Evolutionary conservation across 768 basidiomycete species (phyloP), one percentile per base, ranked within the genome.

Genomic region (Termitomyces sp.): DNA sequence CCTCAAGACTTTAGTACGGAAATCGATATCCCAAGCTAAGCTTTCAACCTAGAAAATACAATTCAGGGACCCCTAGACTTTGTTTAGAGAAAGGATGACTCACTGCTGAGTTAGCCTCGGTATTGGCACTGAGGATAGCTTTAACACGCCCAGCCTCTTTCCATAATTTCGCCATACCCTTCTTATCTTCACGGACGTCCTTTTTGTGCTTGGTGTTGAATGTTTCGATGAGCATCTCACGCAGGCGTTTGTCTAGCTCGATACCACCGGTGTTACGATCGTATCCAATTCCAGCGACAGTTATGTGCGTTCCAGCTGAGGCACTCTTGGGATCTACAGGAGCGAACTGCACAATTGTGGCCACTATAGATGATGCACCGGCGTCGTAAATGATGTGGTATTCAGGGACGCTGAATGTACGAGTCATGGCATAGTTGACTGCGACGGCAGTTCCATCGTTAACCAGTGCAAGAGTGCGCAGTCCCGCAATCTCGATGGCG

Each of bases 371-470:
- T 1, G 88, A 88, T 5, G 96, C 92, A 47, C 97, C 97, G 0
- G 94, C 92, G 68, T 98, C 97, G 74, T 91, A 99, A 61, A 99
- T 87, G 66, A 99, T 74, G 71, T 98, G 96, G 72, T 89, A 85
- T 69, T 96, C 90, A 0, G 87, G 86, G 2, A 76, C 77, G 0
- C 89, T 77, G 79, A 98, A 98, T 2, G 86, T 81, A 52, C 96
- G 86, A 2, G 95, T 94, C 94, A 98, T 97, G 47, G 97, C 97
- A 70, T 92, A 99, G 77, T 99, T 99, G 66, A 98, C 83, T 14
- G 94, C 97, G n/a, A 96, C 89, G 2, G 95, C 93, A 0, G 92
- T 86, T 32, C 96, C 96, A 67, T 99, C 97, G 66, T 95, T 91
- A 57, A 99, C 84, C 61, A 98, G 80, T 0, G 92, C 88, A 37